Evolutionary conservation across 2,329 filamentous ascomycete species (phyloP).

Genomic region (Xylariaceae sp.): DNA sequence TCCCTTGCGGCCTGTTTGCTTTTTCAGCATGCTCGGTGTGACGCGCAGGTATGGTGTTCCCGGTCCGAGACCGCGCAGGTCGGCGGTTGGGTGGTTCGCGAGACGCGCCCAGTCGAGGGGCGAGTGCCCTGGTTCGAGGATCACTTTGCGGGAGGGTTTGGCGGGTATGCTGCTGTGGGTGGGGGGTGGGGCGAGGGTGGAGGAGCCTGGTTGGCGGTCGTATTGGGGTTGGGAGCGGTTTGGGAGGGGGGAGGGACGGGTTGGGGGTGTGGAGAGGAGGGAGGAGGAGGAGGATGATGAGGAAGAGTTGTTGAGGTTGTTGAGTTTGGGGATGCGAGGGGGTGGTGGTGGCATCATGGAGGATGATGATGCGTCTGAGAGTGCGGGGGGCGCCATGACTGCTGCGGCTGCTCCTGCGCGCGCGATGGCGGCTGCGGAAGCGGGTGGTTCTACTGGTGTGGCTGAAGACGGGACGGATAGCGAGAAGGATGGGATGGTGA

Average conservation of each 20-base stretch:
- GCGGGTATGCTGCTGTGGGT: constrained; percentile 47
- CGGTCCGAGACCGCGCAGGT: constrained; percentile 59
- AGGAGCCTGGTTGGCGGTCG: constrained; percentile 30
- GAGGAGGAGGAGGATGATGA: neutral
- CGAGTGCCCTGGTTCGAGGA: constrained; percentile 83
- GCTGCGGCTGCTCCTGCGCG: constrained; percentile 12
- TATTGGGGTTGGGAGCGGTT: constrained; percentile 30
- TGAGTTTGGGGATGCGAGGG: constrained; percentile 26
- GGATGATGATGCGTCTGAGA: constrained; percentile 12
- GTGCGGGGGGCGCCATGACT: constrained; percentile 1
- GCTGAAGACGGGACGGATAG: constrained; percentile 33
- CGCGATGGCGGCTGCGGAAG: constrained; percentile 27
- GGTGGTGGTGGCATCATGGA: constrained; percentile 23
- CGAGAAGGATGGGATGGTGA: constrained; percentile 42
- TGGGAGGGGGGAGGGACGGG: constrained; percentile 36
- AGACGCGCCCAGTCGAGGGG: constrained; percentile 94
- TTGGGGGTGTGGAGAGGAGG: constrained; percentile 26
- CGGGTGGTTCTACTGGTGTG: constrained; percentile 20
- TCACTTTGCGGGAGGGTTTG: constrained; percentile 64
- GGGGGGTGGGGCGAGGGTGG: constrained; percentile 50
- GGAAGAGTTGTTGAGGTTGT: constrained; percentile 17
- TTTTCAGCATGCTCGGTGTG: constrained; percentile 75
- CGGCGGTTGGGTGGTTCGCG: constrained; percentile 53
- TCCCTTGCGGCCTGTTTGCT: constrained; percentile 77
- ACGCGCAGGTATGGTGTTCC: constrained; percentile 61